Conservation (phyloP, 305 asterid species). For the Galium porrigens region DNA sequence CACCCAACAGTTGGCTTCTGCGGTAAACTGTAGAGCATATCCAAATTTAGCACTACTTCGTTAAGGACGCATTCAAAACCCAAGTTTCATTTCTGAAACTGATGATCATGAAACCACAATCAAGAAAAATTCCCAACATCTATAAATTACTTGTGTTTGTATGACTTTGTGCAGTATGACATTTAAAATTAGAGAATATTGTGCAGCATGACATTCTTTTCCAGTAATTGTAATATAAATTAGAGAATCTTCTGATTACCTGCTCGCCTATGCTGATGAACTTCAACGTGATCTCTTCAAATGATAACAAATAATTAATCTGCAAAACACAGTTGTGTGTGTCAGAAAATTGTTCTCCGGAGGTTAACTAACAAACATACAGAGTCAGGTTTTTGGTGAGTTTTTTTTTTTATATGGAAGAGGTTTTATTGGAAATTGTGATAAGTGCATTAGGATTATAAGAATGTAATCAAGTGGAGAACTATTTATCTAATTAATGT, state of each 20-base stretch:
- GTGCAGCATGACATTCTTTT: background rate
- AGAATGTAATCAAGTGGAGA: too few relatives aligned
- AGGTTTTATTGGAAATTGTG: too few relatives aligned
- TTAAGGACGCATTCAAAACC: background rate
- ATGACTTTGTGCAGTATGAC: background rate
- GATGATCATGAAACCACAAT: background rate
- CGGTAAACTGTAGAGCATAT: background rate
- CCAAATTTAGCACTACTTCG: background rate
- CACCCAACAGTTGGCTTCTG: background rate
- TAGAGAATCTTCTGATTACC: constrained; percentile 28
- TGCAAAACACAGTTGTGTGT: constrained; percentile 35
- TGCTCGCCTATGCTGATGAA: constrained; percentile 89
- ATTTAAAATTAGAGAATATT: background rate
- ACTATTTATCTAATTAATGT: background rate
- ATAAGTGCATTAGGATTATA: too few relatives aligned
- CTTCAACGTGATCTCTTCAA: constrained; percentile 88
- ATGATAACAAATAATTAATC: constrained; percentile 77
- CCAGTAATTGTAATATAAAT: background rate
- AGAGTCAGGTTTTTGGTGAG: background rate
- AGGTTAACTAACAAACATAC: constrained; percentile 3
- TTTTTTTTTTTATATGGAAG: too few relatives aligned
- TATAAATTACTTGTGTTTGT: background rate
- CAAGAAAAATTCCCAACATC: background rate
- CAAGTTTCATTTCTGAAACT: background rate
- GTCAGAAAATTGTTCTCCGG: constrained; percentile 20